Evolutionary conservation across 2,329 filamentous ascomycete genomes (phyloP).

Genomic region (Beauveria caledonica): DNA sequence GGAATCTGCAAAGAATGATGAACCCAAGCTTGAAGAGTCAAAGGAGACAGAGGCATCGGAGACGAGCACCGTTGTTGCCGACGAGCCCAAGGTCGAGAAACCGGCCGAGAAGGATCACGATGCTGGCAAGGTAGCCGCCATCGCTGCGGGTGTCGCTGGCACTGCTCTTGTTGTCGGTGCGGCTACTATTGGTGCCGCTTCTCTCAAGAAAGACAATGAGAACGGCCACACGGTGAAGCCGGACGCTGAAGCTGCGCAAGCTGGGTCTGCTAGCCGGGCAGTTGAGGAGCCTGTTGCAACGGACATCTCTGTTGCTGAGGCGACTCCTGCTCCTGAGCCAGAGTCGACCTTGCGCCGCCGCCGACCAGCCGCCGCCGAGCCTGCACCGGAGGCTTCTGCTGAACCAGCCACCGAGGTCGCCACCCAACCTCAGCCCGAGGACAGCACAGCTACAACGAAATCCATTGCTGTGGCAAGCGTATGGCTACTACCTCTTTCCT

Average conservation of each 20-base stretch:
- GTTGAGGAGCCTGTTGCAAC: neutral
- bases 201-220: neutral
- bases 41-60: slow-evolving; percentile 8
- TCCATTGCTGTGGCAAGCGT: neutral
- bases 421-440: neutral
- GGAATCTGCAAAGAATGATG: slow-evolving; percentile 3
- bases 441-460: neutral
- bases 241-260: neutral
- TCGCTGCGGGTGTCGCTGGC: neutral
- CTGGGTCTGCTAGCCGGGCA: neutral
- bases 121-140: neutral
- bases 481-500: neutral
- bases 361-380: neutral
- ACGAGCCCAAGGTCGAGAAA: slow-evolving; percentile 5
- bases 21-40: slow-evolving; percentile 1
- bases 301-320: neutral
- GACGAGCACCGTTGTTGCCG: slow-evolving; percentile 8
- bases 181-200: neutral
- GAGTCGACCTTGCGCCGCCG: too few relatives aligned
- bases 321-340: neutral
- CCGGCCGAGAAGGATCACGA: neutral
- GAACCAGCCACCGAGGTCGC: neutral
- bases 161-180: neutral
- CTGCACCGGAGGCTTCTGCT: neutral
- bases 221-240: neutral